phyloP scores from a whole-genome alignment of 108 stramenopile genomes.

The Nitzschia sp. region DNA sequence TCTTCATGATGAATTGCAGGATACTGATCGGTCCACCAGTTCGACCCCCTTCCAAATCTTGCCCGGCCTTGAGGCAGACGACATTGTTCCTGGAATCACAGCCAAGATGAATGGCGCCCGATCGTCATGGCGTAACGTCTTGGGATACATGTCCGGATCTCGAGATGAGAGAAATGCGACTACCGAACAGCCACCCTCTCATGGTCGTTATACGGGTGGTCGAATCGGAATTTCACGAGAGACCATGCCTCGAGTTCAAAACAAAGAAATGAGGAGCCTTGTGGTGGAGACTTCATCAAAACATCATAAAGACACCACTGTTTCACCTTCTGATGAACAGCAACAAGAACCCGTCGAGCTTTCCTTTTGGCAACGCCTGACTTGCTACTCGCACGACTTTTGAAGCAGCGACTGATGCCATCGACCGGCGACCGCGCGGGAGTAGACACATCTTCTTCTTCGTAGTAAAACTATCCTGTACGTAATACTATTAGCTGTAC shows the following conservation, averaged over 20 bases:
- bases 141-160: neutral
- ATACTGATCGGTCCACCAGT: no score
- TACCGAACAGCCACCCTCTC: neutral
- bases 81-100: slow-evolving; percentile 26
- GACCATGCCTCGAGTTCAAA: neutral
- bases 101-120: slow-evolving; percentile 6
- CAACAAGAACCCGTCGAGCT: slow-evolving; percentile 1
- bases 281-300: neutral
- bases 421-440: no score
- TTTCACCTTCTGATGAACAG: neutral
- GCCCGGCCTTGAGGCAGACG: slow-evolving; percentile 33
- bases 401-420: no score
- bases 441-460: no score
- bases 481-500: no score
- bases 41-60: slow-evolving; percentile 22
- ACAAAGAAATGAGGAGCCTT: neutral
- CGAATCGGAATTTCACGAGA: no score
- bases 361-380: slow-evolving; percentile 19
- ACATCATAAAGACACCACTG: neutral
- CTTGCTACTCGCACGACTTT: slow-evolving; percentile 11
- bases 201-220: neutral
- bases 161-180: neutral
- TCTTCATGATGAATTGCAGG: neutral
- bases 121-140: slow-evolving; percentile 4
- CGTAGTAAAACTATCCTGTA: no score